These are phyloP conservation scores for Primulina huaijiensis DNA, from an alignment of 257 asterid species.

Conservation along the genomic window DNA sequence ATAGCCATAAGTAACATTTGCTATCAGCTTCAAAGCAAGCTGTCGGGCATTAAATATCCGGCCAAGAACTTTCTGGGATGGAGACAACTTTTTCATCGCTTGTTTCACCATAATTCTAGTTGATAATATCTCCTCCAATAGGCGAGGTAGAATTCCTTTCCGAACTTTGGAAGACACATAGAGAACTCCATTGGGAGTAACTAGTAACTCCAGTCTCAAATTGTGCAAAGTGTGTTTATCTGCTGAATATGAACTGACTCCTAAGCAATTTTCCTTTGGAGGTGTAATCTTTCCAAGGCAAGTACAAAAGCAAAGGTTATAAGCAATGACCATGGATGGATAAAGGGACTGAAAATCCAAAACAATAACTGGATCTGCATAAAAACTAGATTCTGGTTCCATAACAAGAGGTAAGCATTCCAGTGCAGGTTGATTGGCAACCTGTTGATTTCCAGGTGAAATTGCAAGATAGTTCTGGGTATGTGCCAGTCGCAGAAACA, in stretches of 20 bases:
- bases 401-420: constrained; percentile 95
- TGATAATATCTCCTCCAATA: constrained; percentile 85
- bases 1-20: constrained; percentile 96
- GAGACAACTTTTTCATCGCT: constrained; percentile 79
- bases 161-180: constrained; percentile 75
- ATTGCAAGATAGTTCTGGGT: constrained; percentile 89
- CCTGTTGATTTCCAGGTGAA: constrained; percentile 92
- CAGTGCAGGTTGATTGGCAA: constrained; percentile 95
- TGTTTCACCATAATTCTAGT: constrained; percentile 96
- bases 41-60: constrained; percentile 91
- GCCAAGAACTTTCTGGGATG: constrained; percentile 70
- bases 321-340: constrained; percentile 95
- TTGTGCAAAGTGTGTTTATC: constrained; percentile 45
- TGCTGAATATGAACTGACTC: constrained; percentile 74
- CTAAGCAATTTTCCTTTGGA: constrained; percentile 51
- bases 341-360: constrained; percentile 96
- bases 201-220: constrained; percentile 56
- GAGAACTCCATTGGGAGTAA: constrained; percentile 87
- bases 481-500: constrained; percentile 89
- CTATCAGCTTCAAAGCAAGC: constrained; percentile 94
- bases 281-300: constrained; percentile 81
- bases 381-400: constrained; percentile 97
- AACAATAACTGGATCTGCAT: constrained; percentile 89
- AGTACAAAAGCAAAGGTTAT: constrained; percentile 90
- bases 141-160: constrained; percentile 83